phyloP scores from a whole-genome alignment of 805 yeast species.

The Suhomyces prunicola region DNA sequence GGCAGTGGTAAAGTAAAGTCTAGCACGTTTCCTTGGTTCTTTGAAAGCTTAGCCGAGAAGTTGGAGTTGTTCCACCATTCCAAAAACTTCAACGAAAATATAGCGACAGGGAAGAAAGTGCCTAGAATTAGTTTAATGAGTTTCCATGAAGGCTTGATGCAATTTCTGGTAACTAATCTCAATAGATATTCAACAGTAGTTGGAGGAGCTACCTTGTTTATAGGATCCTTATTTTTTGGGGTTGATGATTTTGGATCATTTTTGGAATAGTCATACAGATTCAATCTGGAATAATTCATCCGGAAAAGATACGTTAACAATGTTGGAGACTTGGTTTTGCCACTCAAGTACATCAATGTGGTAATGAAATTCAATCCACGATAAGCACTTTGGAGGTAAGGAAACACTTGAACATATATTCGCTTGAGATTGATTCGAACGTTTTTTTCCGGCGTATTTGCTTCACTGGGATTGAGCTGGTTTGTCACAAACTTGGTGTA shows the following conservation, averaged over 20 bases:
- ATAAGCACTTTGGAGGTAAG: constrained; percentile 47
- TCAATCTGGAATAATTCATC: constrained; percentile 64
- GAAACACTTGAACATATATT: constrained; percentile 59
- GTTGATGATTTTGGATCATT: constrained; percentile 22
- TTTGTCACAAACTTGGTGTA: constrained; percentile 57
- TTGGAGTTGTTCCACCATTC: constrained; percentile 93
- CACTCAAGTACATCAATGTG: constrained; percentile 64
- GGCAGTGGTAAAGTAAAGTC: constrained; percentile 53
- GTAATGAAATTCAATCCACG: constrained; percentile 53
- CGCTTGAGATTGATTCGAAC: constrained; percentile 27
- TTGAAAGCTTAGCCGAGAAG: constrained; percentile 56
- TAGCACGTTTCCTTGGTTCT: constrained; percentile 42
- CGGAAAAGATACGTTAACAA: constrained; percentile 58
- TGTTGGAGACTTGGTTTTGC: constrained; percentile 60
- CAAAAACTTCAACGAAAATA: constrained; percentile 74
- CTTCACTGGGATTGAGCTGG: constrained; percentile 28
- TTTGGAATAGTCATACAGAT: constrained; percentile 46
- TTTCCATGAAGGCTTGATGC: constrained; percentile 29
- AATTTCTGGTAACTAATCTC: constrained; percentile 17
- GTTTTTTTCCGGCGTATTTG: constrained; percentile 20
- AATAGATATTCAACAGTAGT: constrained; percentile 35
- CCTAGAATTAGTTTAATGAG: constrained; percentile 35
- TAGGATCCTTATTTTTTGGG: constrained; percentile 6
- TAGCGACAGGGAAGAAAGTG: constrained; percentile 72
- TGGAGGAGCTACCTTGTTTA: constrained; percentile 39